Evolutionary conservation across 805 yeast species (phyloP), one percentile per base, ranked within the genome.

Genomic region (Candida berthetii): DNA sequence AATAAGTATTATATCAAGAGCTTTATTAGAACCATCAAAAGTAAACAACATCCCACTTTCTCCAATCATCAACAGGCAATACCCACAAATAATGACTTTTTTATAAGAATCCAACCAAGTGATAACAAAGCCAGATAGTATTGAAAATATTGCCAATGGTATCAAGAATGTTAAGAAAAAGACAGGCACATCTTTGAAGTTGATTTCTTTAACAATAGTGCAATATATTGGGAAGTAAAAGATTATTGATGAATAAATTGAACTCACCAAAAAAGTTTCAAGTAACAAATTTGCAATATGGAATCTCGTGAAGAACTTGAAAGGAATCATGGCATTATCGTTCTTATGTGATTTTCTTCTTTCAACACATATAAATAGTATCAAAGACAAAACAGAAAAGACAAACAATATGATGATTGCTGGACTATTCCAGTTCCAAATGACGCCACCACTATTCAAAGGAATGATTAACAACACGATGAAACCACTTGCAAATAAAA

Each of bases 381-480:
- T 42, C 17, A 70, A 62, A 20, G 58, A 57, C 1, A 57, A 38
- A 0, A 58, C 64, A 8, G 72, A 73, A 25, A 66, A 40, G 2
- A 55, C 49, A 27, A 67, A 46, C 48, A 64, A 49, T 10, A 52
- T 31, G 16, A 66, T 62, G 20, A 61, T 58, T 18, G 53, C 33
- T 7, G 64, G 42, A 9, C 64, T 68, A 48, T 65, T 46, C 83
- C 82, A 78, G 0, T 59, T 50, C 50, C 65, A 75, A 6, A 70
- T 60, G 7, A 71, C 59, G 4, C 81, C 82, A 16, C 82, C 83
- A 13, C 78, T 76, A 46, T 70, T 66, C 24, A 78, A 52, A 1
- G 80, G 78, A 16, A 78, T 65, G 20, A 79, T 59, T 7, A 77
- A 47, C 9, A 77, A 53, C 0, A 75, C 70, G 29, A 68, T 61